These are phyloP conservation scores for Vitis vinifera DNA, from an alignment of 164 flowering plant genomes.

Conservation along the genomic window DNA sequence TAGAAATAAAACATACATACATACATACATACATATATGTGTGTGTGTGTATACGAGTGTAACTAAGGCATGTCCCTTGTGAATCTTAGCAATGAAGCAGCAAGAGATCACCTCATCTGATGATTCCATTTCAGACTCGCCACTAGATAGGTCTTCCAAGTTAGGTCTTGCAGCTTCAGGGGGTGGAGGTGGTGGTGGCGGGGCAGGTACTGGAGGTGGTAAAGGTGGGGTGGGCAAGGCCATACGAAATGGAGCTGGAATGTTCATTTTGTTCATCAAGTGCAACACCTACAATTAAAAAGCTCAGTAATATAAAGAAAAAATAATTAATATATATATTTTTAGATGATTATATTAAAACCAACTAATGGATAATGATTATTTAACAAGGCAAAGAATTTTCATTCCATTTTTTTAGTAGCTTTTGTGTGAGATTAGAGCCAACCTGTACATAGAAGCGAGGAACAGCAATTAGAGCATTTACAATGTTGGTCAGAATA, in stretches of 20 bases:
- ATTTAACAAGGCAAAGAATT: background rate
- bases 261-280: slow-evolving; percentile 99
- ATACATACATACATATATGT: too few species aligned
- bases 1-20: slow-evolving; percentile 1
- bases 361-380: background rate
- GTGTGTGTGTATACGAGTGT: too few species aligned
- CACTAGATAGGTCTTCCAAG: too few species aligned
- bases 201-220: slow-evolving; percentile 54
- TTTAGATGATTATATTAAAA: background rate
- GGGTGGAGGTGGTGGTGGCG: too few species aligned
- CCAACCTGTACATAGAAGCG: slow-evolving; percentile 92
- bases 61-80: too few species aligned
- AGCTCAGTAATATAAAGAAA: background rate
- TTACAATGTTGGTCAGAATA: slow-evolving; percentile 89
- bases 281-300: slow-evolving; percentile 71
- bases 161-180: too few species aligned
- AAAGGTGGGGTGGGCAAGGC: slow-evolving; percentile 94
- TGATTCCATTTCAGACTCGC: too few species aligned
- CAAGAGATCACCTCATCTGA: too few species aligned
- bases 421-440: background rate
- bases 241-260: slow-evolving; percentile 95
- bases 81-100: too few species aligned
- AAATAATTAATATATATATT: background rate
- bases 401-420: slow-evolving; percentile 1
- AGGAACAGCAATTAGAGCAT: slow-evolving; percentile 98